These are phyloP conservation scores for Diaporthe helianthi DNA, from an alignment of 2,329 filamentous ascomycete genomes.

Conservation along the genomic window DNA sequence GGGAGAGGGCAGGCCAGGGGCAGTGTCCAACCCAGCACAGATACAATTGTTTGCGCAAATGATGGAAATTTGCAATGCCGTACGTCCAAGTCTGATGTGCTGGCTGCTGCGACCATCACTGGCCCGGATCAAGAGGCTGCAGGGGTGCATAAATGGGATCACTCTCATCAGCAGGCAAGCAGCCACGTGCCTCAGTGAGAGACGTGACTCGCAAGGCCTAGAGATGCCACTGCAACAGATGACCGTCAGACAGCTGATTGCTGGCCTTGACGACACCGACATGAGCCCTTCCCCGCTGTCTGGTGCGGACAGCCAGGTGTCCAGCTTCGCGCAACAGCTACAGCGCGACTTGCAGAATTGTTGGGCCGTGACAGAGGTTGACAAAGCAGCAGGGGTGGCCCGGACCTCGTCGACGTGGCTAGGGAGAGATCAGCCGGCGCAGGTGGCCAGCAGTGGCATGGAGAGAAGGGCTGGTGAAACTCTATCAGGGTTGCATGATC, in stretches of 20 bases:
- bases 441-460: constrained; percentile 42
- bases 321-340: constrained; percentile 52
- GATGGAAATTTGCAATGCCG: constrained; percentile 28
- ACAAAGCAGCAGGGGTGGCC: constrained; percentile 49
- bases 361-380: constrained; percentile 48
- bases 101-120: constrained; percentile 28
- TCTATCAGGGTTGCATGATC: constrained; percentile 6
- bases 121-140: constrained; percentile 5
- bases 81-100: constrained; percentile 25
- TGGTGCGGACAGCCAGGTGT: constrained; percentile 42
- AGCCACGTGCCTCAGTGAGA: background rate
- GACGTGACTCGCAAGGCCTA: background rate
- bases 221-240: constrained; percentile 6
- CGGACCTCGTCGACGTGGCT: constrained; percentile 42
- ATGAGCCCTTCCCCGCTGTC: background rate
- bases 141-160: constrained; percentile 1
- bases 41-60: constrained; percentile 38
- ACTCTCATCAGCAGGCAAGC: constrained; percentile 24
- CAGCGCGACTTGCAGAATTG: constrained; percentile 52
- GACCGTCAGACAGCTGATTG: constrained; percentile 18
- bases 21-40: constrained; percentile 35
- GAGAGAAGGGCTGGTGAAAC: constrained; percentile 30
- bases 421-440: constrained; percentile 46
- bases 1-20: constrained; percentile 19
- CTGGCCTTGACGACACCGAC: background rate